Base-by-base conservation (phyloP, 1,284 basidiomycete species). In the Microbotryomycetes sp. region DNA sequence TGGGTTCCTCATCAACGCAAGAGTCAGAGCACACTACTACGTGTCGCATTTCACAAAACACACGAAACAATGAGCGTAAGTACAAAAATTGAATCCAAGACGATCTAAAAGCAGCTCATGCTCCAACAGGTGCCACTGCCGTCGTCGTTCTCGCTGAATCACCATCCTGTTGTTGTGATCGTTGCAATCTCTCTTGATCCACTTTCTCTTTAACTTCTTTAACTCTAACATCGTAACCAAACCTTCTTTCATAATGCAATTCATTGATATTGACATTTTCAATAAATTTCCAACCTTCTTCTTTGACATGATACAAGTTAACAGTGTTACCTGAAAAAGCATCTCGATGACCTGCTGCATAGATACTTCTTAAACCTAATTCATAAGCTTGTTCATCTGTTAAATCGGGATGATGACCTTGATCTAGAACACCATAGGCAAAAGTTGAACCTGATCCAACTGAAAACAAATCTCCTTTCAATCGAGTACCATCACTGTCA, bases 361-460 rank as follows among this genome's bases (percentile, higher is more conserved):
- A 93, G 75, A 99, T 98, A 70, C 91, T 93, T 69, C 94, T 81
- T 74, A 92, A 80, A 14, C 89, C 96, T 32, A 98, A 85, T 74
- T 99, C 96, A 74, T 92, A 87, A 1, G 96, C 96, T 69, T 97
- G 96, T 66, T 86, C 92, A 67, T 92, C 91, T 15, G 86, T 84
- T 58, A 99, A 79, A 74, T 98, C 92, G 89, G 90, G 98, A 62
- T 80, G 84, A 79, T 97, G 97, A 16, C 64, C 77, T 77, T 97
- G 93, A 77, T 98, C 96, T 48, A 98, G 83, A 3, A 99, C 92
- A 82, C 94, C 94, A 52, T 98, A 98, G 5, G 96, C 96, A 73
- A 94, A 97, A 0, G 96, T 98, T 73, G 89, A 92, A 73, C 96
- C 96, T 4, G 94, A 97, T 36, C 96, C 96, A 46, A 99, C 96